Percentiles rank a stretch among this genome's conserved stretches.
Evolutionary conservation across 2,329 filamentous ascomycete genomes (phyloP).

Genomic region (Neofusicoccum laricinum): DNA sequence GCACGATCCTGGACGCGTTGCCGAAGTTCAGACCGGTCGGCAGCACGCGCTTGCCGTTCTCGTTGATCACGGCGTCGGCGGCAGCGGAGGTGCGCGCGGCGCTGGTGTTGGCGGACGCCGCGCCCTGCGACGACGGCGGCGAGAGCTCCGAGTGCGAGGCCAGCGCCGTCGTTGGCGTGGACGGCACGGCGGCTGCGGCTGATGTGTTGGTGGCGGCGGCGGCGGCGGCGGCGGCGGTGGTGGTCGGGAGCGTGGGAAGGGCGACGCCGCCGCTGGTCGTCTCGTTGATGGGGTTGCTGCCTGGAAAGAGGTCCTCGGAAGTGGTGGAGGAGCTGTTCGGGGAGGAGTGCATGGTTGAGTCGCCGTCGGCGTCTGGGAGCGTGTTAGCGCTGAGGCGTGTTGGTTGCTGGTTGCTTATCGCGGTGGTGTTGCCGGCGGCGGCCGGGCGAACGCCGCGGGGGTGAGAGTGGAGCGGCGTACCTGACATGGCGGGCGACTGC

Average conservation of each 20-base stretch:
- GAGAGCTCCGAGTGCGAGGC: constrained; percentile 47
- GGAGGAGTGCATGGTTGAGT: constrained; percentile 55
- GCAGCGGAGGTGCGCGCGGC: not conserved
- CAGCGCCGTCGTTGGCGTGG: constrained; percentile 21
- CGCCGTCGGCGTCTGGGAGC: constrained; percentile 48
- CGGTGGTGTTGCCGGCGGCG: not conserved
- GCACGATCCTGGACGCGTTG: not conserved
- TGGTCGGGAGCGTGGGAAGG: constrained; percentile 36
- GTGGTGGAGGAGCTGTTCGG: constrained; percentile 34
- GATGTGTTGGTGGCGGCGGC: constrained; percentile 20
- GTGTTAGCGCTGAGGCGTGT: not conserved
- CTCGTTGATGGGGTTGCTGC: constrained; percentile 12
- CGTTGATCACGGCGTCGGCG: constrained; percentile 25
- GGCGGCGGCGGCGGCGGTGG: constrained; percentile 16
- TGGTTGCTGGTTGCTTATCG: not conserved
- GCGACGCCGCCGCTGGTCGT: constrained; percentile 32
- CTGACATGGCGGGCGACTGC: constrained; percentile 10
- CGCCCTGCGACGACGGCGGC: constrained; percentile 52
- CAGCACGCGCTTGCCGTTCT: constrained; percentile 36
- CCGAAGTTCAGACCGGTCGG: constrained; percentile 14
- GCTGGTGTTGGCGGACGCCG: constrained; percentile 18
- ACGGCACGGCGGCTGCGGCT: constrained; percentile 19
- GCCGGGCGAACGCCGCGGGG: not conserved
- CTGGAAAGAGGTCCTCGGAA: constrained; percentile 41
- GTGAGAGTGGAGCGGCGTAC: not conserved